Percentiles rank a stretch among this genome's conserved stretches.
Conservation (phyloP, 2,329 filamentous ascomycete genomes). For the Coniochaeta sp. region DNA sequence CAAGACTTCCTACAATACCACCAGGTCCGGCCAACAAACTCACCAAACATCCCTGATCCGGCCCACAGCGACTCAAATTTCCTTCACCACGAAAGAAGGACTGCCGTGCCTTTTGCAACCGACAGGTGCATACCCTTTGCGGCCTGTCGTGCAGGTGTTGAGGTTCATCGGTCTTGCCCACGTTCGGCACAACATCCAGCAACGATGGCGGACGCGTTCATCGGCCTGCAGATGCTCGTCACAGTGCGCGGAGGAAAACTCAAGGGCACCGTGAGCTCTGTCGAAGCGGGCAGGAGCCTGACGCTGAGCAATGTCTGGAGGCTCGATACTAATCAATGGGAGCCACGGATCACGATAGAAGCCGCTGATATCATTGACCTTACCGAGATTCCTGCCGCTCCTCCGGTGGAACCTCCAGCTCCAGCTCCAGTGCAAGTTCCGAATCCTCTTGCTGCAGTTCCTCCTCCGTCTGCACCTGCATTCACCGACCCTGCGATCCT, state of each 20-base stretch:
- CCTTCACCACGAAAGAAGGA: too few species aligned
- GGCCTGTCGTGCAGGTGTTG: too few species aligned
- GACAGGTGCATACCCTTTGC: not conserved
- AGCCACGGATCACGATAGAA: constrained; percentile 35
- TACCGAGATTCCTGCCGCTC: constrained; percentile 24
- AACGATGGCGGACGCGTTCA: constrained; percentile 61
- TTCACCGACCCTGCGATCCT: constrained; percentile 82
- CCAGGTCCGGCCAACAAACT: not conserved
- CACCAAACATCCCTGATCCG: not conserved
- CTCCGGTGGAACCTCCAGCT: not conserved
- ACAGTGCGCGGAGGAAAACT: constrained; percentile 61
- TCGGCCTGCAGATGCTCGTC: constrained; percentile 69
- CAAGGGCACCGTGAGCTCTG: constrained; percentile 62
- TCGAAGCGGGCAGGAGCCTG: constrained; percentile 59
- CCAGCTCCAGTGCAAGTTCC: not conserved
- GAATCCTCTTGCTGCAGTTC: constrained; percentile 2
- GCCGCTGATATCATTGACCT: constrained; percentile 37
- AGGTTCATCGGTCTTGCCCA: not conserved
- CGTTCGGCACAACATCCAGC: constrained; percentile 1
- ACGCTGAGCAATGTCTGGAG: constrained; percentile 57
- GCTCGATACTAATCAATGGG: constrained; percentile 30
- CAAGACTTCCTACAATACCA: not conserved
- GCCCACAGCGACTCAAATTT: too few species aligned
- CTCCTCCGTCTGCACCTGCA: constrained; percentile 11
- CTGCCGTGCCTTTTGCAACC: too few species aligned